A percentile compares a stretch with the other conserved stretches of the same genome.
phyloP scores from a whole-genome alignment of 768 basidiomycete genomes.

The Leccinum incarnatum region DNA sequence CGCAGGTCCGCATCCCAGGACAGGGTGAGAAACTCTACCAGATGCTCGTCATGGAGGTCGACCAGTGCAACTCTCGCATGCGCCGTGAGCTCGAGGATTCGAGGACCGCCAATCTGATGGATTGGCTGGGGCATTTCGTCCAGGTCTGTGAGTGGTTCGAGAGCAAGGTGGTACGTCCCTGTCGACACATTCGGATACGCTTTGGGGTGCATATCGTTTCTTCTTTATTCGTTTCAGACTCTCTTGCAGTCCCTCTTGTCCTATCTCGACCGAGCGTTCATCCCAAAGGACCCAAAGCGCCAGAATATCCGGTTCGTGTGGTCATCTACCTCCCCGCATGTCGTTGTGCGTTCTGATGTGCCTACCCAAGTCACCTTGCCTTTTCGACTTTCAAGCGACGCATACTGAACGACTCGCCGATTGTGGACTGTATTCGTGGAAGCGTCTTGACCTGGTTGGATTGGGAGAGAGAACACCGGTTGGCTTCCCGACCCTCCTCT shows the following conservation, averaged over 20 bases:
- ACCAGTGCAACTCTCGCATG: slow-evolving; percentile 47
- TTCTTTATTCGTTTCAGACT: slow-evolving; percentile 34
- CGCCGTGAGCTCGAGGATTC: slow-evolving; percentile 35
- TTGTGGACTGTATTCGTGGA: slow-evolving; percentile 43
- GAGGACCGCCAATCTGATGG: slow-evolving; percentile 30
- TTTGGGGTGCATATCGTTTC: slow-evolving; percentile 1
- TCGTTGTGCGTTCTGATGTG: neutral
- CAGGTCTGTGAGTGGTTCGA: slow-evolving; percentile 62
- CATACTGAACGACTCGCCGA: slow-evolving; percentile 48
- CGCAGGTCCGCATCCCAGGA: slow-evolving; percentile 49
- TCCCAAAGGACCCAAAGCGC: slow-evolving; percentile 39
- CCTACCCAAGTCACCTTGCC: slow-evolving; percentile 47
- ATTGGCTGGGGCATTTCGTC: slow-evolving; percentile 62
- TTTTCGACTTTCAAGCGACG: slow-evolving; percentile 48
- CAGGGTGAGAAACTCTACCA: slow-evolving; percentile 60
- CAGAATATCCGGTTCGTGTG: slow-evolving; percentile 46
- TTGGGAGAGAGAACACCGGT: slow-evolving; percentile 51
- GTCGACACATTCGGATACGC: neutral
- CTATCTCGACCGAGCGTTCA: slow-evolving; percentile 69
- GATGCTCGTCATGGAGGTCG: slow-evolving; percentile 56
- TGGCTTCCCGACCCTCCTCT: neutral
- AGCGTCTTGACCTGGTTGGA: slow-evolving; percentile 52
- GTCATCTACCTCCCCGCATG: neutral
- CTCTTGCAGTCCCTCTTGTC: slow-evolving; percentile 63
- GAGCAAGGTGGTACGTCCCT: slow-evolving; percentile 52